phyloP scores from a whole-genome alignment of 2,329 filamentous ascomycete species.

The Falciphora oryzae region DNA sequence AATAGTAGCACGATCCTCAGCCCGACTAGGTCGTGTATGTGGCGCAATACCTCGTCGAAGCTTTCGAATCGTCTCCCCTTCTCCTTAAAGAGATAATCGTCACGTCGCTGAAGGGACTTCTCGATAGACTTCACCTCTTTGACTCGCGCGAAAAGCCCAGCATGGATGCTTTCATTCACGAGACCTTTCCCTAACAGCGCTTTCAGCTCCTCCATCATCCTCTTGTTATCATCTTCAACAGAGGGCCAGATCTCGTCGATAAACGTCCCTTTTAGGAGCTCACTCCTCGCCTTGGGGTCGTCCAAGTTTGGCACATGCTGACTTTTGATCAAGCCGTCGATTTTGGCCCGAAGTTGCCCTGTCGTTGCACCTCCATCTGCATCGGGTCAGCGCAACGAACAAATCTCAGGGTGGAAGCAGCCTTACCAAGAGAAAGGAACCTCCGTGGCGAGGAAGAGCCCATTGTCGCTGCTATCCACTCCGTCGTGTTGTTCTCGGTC shows the following conservation, averaged over 20 bases:
- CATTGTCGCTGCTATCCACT: no score
- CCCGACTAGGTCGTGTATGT: constrained; percentile 15
- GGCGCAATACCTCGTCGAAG: constrained; percentile 8
- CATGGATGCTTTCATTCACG: constrained; percentile 2
- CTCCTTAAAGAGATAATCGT: constrained; percentile 1
- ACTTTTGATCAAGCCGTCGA: not conserved
- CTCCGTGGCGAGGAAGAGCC: no score
- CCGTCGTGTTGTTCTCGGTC: no score
- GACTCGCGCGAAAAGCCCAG: constrained; percentile 6
- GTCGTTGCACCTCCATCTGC: no score
- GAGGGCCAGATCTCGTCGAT: constrained; percentile 7
- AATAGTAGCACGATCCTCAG: constrained; percentile 13
- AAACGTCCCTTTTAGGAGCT: constrained; percentile 5
- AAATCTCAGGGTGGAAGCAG: no score
- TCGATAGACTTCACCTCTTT: constrained; percentile 6
- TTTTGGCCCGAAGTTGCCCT: not conserved
- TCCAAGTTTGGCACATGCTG: not conserved
- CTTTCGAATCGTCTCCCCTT: not conserved
- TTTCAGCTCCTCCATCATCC: constrained; percentile 8
- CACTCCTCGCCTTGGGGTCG: not conserved
- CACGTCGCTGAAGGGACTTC: constrained; percentile 9
- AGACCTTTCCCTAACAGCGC: constrained; percentile 8
- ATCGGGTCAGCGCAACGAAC: no score
- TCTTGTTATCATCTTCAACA: constrained; percentile 8
- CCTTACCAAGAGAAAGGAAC: no score